A percentile compares a stretch with the other conserved stretches of the same genome.
phyloP scores from a whole-genome alignment of 257 asterid genomes.

The Verbena officinalis region DNA sequence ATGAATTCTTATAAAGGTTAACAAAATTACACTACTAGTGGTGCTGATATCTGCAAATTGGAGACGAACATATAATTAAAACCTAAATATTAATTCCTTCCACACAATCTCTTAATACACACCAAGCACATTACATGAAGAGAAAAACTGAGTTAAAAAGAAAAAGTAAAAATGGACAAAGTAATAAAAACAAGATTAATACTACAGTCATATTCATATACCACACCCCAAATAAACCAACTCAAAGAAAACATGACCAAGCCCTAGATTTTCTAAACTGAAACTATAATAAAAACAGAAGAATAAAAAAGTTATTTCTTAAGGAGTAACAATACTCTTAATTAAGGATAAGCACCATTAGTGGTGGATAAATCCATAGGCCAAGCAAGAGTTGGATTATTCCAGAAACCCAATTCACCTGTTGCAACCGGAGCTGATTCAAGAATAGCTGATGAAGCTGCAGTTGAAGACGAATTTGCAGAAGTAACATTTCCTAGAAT shows the following conservation, averaged over 20 bases:
- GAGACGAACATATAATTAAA: background rate
- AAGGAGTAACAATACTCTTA: background rate
- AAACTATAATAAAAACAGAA: conserved; percentile 18
- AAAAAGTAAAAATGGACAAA: conserved; percentile 12
- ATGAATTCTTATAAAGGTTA: background rate
- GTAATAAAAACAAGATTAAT: no score
- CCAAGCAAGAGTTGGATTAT: conserved; percentile 48
- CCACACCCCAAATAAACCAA: conserved; percentile 43
- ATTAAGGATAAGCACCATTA: conserved; percentile 58
- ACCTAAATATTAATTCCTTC: conserved; percentile 19
- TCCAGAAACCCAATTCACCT: conserved; percentile 62
- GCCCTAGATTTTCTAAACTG: conserved; percentile 38
- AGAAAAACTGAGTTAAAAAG: background rate
- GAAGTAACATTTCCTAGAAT: conserved; percentile 43
- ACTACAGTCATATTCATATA: conserved; percentile 40
- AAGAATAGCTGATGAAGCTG: conserved; percentile 46
- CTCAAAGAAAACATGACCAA: conserved; percentile 12
- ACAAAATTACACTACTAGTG: conserved; percentile 1
- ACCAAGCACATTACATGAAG: conserved; percentile 32
- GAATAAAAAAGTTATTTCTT: conserved; percentile 1
- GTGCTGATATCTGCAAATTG: conserved; percentile 20
- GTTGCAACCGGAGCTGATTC: conserved; percentile 66
- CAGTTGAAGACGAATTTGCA: conserved; percentile 33
- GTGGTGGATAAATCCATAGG: conserved; percentile 56
- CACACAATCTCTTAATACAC: conserved; percentile 34